Evolutionary conservation across 139 green algal species (phyloP).

Genomic region (Chlamydomonas eustigma): DNA sequence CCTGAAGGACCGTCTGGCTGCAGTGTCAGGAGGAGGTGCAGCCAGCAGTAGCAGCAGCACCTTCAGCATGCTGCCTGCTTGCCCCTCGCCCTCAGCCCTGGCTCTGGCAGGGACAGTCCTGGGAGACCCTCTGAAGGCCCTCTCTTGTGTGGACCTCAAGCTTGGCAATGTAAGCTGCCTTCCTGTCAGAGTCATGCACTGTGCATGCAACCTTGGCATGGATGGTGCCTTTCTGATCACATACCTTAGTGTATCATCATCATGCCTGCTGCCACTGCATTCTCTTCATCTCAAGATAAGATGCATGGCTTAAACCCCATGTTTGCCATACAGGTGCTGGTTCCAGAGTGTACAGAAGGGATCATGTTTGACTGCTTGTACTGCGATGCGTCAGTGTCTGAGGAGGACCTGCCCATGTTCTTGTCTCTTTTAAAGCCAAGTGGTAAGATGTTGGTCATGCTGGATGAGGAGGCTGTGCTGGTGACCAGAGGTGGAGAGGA

Average conservation of each 20-base stretch:
- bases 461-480: slow-evolving; percentile 56
- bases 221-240: too few species aligned
- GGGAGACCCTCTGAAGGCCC: not conserved
- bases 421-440: slow-evolving; percentile 48
- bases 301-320: too few species aligned
- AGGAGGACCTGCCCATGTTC: slow-evolving; percentile 59
- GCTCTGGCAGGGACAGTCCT: not conserved
- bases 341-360: slow-evolving; percentile 56
- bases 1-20: not conserved
- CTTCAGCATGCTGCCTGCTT: not conserved
- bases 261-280: too few species aligned
- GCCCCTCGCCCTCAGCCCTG: not conserved
- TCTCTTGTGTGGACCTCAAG: slow-evolving; percentile 1
- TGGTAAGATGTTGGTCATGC: slow-evolving; percentile 48
- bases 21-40: not conserved
- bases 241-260: too few species aligned
- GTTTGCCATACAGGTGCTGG: slow-evolving; percentile 34
- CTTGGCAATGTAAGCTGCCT: slow-evolving; percentile 20
- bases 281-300: too few species aligned
- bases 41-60: not conserved
- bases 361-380: slow-evolving; percentile 50
- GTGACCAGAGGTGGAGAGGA: slow-evolving; percentile 36
- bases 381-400: slow-evolving; percentile 43
- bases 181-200: too few species aligned
- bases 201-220: too few species aligned